These are phyloP conservation scores for Artemisia tridentata DNA, from an alignment of 129 eudicot genomes.

Conservation along the genomic window DNA sequence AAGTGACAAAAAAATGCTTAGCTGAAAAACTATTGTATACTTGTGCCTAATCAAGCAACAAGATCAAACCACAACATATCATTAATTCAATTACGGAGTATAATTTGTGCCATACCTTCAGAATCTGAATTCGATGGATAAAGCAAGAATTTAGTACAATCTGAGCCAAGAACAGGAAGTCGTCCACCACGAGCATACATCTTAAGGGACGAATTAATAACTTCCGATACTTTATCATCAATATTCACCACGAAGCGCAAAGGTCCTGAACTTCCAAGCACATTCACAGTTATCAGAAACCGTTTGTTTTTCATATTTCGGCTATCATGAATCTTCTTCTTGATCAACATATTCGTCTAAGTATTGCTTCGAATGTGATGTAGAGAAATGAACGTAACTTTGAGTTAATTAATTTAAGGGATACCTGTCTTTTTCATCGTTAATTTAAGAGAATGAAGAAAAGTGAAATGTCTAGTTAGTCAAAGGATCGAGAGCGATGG, in stretches of 20 bases:
- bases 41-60: background rate
- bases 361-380: background rate
- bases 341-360: background rate
- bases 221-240: constrained; percentile 40
- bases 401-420: background rate
- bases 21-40: too few relatives aligned
- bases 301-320: constrained; percentile 22
- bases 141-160: constrained; percentile 42
- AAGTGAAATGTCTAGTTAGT: background rate
- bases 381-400: too few relatives aligned
- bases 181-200: constrained; percentile 56
- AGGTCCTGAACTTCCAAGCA: constrained; percentile 64
- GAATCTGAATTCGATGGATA: constrained; percentile 48
- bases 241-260: constrained; percentile 51
- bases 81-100: background rate
- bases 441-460: background rate
- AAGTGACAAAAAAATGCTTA: too few relatives aligned
- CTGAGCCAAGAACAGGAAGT: constrained; percentile 54
- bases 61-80: background rate
- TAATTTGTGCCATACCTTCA: constrained; percentile 39
- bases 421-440: too few relatives aligned
- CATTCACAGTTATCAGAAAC: constrained; percentile 44
- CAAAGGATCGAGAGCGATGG: constrained; percentile 35
- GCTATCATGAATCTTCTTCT: constrained; percentile 19
- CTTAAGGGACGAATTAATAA: constrained; percentile 48